Percentiles rank a stretch among this genome's conserved stretches.
These are phyloP conservation scores for Mortierella sp. DNA, from an alignment of 371 early-diverging fungal species.

Conservation along the genomic window DNA sequence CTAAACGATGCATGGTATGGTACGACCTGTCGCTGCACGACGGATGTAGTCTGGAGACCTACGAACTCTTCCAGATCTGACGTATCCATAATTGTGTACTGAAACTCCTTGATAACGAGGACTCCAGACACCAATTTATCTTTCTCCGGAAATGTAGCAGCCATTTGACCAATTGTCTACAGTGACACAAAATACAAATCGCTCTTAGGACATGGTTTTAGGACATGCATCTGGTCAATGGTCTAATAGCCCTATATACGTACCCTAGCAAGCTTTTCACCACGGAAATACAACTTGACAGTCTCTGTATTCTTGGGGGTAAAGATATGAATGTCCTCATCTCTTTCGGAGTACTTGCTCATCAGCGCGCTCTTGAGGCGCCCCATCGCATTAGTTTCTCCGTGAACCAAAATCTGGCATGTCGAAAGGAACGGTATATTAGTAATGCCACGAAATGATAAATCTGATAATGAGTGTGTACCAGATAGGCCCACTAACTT, in stretches of 20 bases:
- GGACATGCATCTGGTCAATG: background rate
- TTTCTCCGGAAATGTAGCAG: slow-evolving; percentile 75
- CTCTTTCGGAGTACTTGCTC: slow-evolving; percentile 86
- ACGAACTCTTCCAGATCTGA: slow-evolving; percentile 85
- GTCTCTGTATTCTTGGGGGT: slow-evolving; percentile 97
- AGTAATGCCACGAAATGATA: background rate
- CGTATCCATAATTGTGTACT: slow-evolving; percentile 86
- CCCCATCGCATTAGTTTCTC: slow-evolving; percentile 99
- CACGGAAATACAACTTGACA: slow-evolving; percentile 93
- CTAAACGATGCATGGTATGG: slow-evolving; percentile 84
- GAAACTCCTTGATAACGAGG: slow-evolving; percentile 91
- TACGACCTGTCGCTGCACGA: slow-evolving; percentile 86
- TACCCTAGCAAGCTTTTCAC: slow-evolving; percentile 95
- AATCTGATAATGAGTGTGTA: too few species aligned
- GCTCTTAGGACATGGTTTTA: background rate
- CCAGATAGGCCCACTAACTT: slow-evolving; percentile 12
- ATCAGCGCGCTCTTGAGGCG: slow-evolving; percentile 93
- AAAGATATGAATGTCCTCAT: slow-evolving; percentile 88
- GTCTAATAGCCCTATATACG: background rate
- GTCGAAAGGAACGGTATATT: background rate
- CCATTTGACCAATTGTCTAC: slow-evolving; percentile 88
- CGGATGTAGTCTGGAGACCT: slow-evolving; percentile 79
- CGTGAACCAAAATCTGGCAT: slow-evolving; percentile 95
- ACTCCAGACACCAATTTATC: slow-evolving; percentile 83
- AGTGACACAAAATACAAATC: background rate